Evolutionary conservation across 2,329 filamentous ascomycete species (phyloP).

Genomic region (Colletotrichum karsti): DNA sequence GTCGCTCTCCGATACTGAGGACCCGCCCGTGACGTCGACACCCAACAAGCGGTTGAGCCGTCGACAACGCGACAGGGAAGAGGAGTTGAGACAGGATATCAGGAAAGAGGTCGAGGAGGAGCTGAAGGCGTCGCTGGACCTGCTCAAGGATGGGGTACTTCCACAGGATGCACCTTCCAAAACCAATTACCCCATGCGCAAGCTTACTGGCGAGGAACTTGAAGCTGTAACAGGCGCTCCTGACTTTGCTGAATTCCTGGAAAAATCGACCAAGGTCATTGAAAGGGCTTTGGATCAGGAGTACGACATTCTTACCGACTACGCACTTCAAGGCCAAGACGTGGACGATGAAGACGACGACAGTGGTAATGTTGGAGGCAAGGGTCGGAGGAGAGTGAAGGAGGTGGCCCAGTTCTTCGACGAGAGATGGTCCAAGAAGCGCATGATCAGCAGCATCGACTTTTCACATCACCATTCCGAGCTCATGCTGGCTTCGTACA

Average conservation of each 20-base stretch:
- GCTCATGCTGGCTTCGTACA: slow-evolving; percentile 92
- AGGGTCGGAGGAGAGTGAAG: slow-evolving; percentile 79
- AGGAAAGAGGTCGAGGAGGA: slow-evolving; percentile 94
- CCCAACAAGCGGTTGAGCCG: slow-evolving; percentile 80
- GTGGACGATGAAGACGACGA: slow-evolving; percentile 86
- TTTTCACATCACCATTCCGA: slow-evolving; percentile 97
- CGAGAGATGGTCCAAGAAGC: slow-evolving; percentile 94
- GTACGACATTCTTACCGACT: slow-evolving; percentile 96
- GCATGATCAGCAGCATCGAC: slow-evolving; percentile 94
- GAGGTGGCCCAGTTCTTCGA: slow-evolving; percentile 95
- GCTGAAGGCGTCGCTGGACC: slow-evolving; percentile 75
- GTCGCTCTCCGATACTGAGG: slow-evolving; percentile 72
- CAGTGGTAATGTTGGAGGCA: slow-evolving; percentile 72
- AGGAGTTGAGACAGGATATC: slow-evolving; percentile 86
- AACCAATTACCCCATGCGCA: slow-evolving; percentile 78
- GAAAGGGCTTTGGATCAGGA: slow-evolving; percentile 94
- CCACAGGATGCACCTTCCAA: slow-evolving; percentile 50
- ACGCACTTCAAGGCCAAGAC: slow-evolving; percentile 81
- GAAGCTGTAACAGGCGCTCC: slow-evolving; percentile 90
- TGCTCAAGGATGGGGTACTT: slow-evolving; percentile 59
- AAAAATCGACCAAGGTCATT: slow-evolving; percentile 95
- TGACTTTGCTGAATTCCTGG: slow-evolving; percentile 94
- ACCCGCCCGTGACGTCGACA: slow-evolving; percentile 63
- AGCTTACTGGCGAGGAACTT: slow-evolving; percentile 84
- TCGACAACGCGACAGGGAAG: slow-evolving; percentile 83